Base-by-base conservation (phyloP, 2,329 filamentous ascomycete genomes). In the Domatiomyces globalis region DNA sequence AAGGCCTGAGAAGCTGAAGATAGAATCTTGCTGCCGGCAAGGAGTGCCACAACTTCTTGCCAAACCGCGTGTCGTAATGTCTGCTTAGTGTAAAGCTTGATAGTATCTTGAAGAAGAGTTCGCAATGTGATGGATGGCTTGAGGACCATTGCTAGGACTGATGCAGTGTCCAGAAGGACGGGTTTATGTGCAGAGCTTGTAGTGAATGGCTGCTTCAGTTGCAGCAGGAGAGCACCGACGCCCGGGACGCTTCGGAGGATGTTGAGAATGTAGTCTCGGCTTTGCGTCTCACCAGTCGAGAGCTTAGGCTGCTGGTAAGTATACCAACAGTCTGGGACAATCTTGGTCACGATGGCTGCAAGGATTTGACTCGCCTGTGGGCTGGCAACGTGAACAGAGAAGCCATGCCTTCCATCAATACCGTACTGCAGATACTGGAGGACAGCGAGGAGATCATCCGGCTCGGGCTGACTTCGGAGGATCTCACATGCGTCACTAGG, bases 311-410 rank as follows among this genome's bases (percentile, higher is more conserved):
- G 27, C 17, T 48, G 47, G 36, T 56, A 46, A 45, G 49, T 48
- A 18, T 48, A n/a, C 90, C 92, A 96, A 67, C 90, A 94, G 63
- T 89, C 85, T 1, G 86, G 85, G 6, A 87, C 71, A 22, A 85
- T 88, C 29, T 81, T 78, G 15, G 77, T 81, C 53, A 94, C 80
- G 36, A 98, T 69, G 2, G 79, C 70, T 62, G 88, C 82, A 49
- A 90, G 73, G 29, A 95, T 78, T 60, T 88, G 85, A 18, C 87
- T 81, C 51, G 81, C 78, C 54, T 79, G 70, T 1, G 89, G 81
- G 29, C 77, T 77, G 2, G 87, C 82, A 2, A 71, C 66, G 45
- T 73, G 71, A 48, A 90, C 74, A 58, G 77, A 76, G 54, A 61
- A 61, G 33, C 56, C 57, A 48, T 62, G 58, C 49, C 54, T 57